A percentile compares a stretch with the other conserved stretches of the same genome.
phyloP scores from a whole-genome alignment of 148 eudicot species.

The Silene uniflora region DNA sequence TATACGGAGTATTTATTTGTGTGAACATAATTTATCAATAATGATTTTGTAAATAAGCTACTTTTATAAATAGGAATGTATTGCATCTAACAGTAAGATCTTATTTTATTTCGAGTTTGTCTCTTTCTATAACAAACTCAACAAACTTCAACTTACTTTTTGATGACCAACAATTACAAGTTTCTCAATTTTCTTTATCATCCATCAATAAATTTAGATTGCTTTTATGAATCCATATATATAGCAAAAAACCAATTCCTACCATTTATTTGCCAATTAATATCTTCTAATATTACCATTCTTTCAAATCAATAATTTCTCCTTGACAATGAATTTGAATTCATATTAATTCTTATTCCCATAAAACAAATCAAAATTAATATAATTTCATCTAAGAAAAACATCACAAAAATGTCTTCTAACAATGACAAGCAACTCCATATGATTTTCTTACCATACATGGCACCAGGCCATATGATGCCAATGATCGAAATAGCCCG shows the following conservation, averaged over 20 bases:
- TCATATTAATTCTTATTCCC: background rate
- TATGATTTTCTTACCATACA: conserved; percentile 42
- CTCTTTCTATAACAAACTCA: no score
- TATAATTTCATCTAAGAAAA: background rate
- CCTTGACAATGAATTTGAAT: background rate
- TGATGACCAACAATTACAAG: no score
- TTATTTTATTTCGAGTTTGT: no score
- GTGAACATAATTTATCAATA: no score
- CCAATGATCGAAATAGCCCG: conserved; percentile 57
- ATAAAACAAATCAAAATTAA: background rate
- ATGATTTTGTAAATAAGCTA: no score
- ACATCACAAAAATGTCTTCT: background rate
- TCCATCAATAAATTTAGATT: background rate
- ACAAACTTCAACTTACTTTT: no score
- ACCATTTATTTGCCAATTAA: background rate
- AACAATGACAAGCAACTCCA: conserved; percentile 23
- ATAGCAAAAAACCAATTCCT: background rate
- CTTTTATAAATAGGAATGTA: no score
- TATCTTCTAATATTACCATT: background rate
- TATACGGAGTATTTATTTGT: no score
- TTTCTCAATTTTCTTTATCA: no score
- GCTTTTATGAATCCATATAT: background rate
- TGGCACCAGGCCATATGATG: conserved; percentile 65
- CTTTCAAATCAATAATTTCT: background rate
- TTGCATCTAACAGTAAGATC: no score